Conservation (phyloP, 2,329 filamentous ascomycete genomes). For the Trichothecium sympodiale region DNA sequence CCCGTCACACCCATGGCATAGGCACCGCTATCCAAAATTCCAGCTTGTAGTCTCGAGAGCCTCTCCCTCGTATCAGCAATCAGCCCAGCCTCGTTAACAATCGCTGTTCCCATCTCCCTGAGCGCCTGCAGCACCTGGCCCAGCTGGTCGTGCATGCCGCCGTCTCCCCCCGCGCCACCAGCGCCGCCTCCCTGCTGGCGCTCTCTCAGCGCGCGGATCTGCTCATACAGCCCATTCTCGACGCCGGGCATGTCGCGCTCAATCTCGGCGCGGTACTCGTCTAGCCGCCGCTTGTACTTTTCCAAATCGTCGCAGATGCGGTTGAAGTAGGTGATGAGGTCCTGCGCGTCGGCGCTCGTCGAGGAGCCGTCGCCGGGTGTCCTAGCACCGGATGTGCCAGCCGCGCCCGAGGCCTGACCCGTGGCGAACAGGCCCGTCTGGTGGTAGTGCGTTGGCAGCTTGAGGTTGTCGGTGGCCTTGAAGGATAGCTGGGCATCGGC, state of each 20-base stretch:
- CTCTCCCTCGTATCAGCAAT: constrained; percentile 31
- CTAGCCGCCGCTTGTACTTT: constrained; percentile 29
- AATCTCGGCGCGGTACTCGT: constrained; percentile 33
- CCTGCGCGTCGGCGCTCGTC: constrained; percentile 26
- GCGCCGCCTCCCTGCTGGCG: constrained; percentile 6
- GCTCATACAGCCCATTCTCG: constrained; percentile 33
- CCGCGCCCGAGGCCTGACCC: constrained; percentile 11
- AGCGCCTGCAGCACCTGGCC: constrained; percentile 25
- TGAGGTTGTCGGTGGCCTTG: constrained; percentile 63
- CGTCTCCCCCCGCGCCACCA: constrained; percentile 12
- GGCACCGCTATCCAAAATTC: constrained; percentile 25
- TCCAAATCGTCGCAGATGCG: constrained; percentile 30
- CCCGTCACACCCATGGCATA: constrained; percentile 21
- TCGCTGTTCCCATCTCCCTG: constrained; percentile 27
- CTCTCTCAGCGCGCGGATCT: constrained; percentile 25
- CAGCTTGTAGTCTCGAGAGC: constrained; percentile 27
- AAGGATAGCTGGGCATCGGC: constrained; percentile 62
- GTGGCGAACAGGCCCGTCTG: constrained; percentile 32
- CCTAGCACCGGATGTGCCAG: neutral
- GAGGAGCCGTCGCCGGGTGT: constrained; percentile 19
- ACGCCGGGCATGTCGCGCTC: constrained; percentile 36
- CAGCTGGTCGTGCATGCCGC: constrained; percentile 24
- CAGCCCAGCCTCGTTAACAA: constrained; percentile 28
- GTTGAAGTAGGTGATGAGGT: constrained; percentile 34
- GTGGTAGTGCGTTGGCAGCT: constrained; percentile 51